These are phyloP conservation scores for Maudiozyma saulgeensis DNA, from an alignment of 805 yeast genomes.

Conservation along the genomic window DNA sequence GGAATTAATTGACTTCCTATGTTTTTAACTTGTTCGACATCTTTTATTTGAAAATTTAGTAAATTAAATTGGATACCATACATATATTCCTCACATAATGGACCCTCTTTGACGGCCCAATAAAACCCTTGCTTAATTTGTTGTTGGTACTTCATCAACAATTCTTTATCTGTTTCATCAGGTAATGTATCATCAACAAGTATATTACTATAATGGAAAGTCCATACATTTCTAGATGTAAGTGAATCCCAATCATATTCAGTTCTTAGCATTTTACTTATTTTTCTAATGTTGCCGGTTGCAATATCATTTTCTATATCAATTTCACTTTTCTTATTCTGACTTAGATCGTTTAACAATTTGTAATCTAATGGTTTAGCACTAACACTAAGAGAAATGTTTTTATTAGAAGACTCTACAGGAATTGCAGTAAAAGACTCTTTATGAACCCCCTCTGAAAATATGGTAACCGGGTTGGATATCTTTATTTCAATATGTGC, in stretches of 20 bases:
- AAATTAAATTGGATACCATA: constrained; percentile 62
- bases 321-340: constrained; percentile 2
- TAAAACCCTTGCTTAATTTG: constrained; percentile 67
- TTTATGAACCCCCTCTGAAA: constrained; percentile 66
- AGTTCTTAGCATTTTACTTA: constrained; percentile 47
- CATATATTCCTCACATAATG: constrained; percentile 80
- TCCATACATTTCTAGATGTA: constrained; percentile 75
- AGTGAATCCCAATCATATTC: constrained; percentile 74
- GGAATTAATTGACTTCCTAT: constrained; percentile 62
- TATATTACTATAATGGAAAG: constrained; percentile 59
- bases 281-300: constrained; percentile 31
- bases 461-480: constrained; percentile 74
- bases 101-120: constrained; percentile 82
- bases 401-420: constrained; percentile 45
- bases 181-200: constrained; percentile 64
- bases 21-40: constrained; percentile 1
- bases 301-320: constrained; percentile 41
- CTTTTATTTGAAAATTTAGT: constrained; percentile 39
- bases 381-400: constrained; percentile 50
- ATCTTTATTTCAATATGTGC: constrained; percentile 64
- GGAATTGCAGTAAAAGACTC: constrained; percentile 61
- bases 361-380: constrained; percentile 63
- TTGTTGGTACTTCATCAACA: constrained; percentile 38
- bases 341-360: constrained; percentile 31
- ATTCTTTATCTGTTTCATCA: constrained; percentile 54